Conservation (phyloP, 2,329 filamentous ascomycete species). For the Colletotrichum lentis region DNA sequence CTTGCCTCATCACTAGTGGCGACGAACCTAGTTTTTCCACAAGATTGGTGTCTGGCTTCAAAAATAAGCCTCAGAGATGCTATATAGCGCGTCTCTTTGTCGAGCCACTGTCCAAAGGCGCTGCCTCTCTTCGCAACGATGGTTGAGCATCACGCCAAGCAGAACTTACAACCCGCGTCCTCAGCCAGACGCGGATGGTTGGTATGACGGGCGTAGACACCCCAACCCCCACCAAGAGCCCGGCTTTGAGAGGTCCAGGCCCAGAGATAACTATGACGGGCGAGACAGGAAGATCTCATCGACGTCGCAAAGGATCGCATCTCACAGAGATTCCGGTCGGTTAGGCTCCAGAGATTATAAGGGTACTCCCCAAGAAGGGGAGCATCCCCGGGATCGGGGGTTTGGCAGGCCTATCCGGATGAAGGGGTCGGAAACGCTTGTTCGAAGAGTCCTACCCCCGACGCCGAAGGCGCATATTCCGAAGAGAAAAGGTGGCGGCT, state of each 20-base stretch:
- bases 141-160: constrained; percentile 4
- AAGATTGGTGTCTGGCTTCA: not conserved
- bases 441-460: not conserved
- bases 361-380: not conserved
- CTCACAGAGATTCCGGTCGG: not conserved
- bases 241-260: not conserved
- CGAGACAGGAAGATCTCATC: not conserved
- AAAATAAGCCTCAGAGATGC: not conserved
- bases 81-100: not conserved
- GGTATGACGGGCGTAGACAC: constrained; percentile 9
- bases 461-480: not conserved
- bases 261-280: not conserved
- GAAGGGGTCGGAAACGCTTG: too few species aligned
- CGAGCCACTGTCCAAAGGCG: constrained; percentile 12
- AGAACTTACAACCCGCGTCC: constrained; percentile 18
- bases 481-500: constrained; percentile 2
- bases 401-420: too few species aligned
- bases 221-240: constrained; percentile 8
- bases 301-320: not conserved
- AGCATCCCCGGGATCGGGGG: too few species aligned
- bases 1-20: not conserved
- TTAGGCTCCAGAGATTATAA: not conserved
- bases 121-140: not conserved
- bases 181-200: not conserved
- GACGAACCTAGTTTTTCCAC: not conserved